Evolutionary conservation across 2,329 filamentous ascomycete species (phyloP), one percentile per base, ranked within the genome.

Genomic region (Colletotrichum eremochloae): DNA sequence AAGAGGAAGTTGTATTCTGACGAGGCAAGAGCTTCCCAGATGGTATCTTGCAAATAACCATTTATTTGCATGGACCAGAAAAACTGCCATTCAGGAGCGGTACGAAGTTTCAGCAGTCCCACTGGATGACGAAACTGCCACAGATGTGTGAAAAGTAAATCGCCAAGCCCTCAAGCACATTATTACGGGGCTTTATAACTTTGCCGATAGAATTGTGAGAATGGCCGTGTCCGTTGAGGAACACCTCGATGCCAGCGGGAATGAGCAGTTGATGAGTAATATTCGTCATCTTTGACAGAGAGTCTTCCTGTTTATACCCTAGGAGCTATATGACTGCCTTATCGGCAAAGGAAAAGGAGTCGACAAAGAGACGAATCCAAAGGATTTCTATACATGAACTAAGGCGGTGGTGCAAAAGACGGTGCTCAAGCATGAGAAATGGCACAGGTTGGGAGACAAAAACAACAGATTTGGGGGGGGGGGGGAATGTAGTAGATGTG

Each of bases 311-410:
- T 18, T 55, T 18, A 7, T 62, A 1, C 46, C 65, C 20, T 46
- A 62, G 24, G 56, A 55, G 18, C 44, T 62, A 12, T 44, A 55
- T 20, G 48, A 62, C 14, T 20, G 12, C 18, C 24, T 67, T 8
- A 20, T 61, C 3, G 65, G 56, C 38, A 67, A 67, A 20, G 65
- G 56, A 1, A 67, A 67, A 48, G 56, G 7, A 7, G 18, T 64
- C 24, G 2, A 20, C 6, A 55, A 36, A 40, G 7, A 12, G 1
- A n/a, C 24, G 3, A 33, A 55, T 18, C 7, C 20, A 2, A 14
- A 14, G 36, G 36, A 1, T 14, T 61, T 24, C 12, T 14, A 11
- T 14, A 15, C 9, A 18, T 15, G 11, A 1, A 42, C 20, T 20
- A 8, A 42, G 14, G 6, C 7, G 36, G 36, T 57, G 36, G 7